These are phyloP conservation scores for Uronychia setigera DNA, from an alignment of 73 alveolate genomes.

Conservation along the genomic window DNA sequence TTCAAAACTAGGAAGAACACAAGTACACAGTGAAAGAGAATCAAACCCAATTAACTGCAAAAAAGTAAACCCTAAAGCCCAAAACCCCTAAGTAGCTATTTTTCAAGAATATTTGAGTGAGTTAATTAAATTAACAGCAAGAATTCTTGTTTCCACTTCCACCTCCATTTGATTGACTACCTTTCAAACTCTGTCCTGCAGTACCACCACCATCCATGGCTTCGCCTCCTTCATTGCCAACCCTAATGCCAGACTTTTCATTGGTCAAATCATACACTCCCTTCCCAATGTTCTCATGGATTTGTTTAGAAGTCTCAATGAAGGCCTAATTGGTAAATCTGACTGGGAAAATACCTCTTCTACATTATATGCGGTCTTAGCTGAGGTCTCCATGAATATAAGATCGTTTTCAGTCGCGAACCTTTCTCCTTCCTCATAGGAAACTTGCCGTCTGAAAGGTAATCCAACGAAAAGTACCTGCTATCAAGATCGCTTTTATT, in stretches of 20 bases:
- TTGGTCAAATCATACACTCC: conserved; percentile 1
- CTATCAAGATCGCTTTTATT: conserved; percentile 89
- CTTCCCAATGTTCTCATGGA: background rate
- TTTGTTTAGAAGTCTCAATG: background rate
- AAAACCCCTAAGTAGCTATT: too few relatives aligned
- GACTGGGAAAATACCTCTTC: conserved; percentile 70
- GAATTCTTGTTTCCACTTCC: too few relatives aligned
- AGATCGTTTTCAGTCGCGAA: conserved; percentile 85
- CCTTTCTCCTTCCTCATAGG: conserved; percentile 87
- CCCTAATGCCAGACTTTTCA: background rate
- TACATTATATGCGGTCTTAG: conserved; percentile 80
- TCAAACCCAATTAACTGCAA: too few relatives aligned
- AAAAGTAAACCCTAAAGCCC: too few relatives aligned
- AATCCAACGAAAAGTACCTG: background rate
- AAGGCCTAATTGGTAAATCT: background rate
- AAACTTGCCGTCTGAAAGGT: conserved; percentile 66
- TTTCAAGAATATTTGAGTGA: too few relatives aligned
- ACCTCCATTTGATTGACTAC: too few relatives aligned
- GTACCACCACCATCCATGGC: background rate
- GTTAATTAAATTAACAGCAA: too few relatives aligned
- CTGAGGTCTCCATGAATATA: conserved; percentile 87
- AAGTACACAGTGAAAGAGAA: too few relatives aligned
- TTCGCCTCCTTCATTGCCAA: background rate
- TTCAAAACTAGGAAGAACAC: too few relatives aligned
- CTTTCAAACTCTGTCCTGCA: too few relatives aligned